phyloP scores from a whole-genome alignment of 202 grass and related monocot species.

The Dendrocalamus latiflorus region DNA sequence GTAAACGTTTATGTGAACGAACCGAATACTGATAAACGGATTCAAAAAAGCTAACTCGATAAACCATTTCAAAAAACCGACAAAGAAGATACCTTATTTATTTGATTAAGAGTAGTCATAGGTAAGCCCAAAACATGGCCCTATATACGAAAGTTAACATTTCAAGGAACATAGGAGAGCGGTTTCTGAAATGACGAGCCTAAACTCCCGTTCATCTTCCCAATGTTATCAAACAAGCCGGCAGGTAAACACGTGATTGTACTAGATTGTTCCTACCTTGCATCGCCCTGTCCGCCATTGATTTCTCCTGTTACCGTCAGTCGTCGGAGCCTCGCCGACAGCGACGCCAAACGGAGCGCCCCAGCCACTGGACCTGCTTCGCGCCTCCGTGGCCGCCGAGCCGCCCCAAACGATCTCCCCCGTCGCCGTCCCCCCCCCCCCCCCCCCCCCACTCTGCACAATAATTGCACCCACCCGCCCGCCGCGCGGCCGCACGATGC shows the following conservation, averaged over 20 bases:
- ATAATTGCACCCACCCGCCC: background rate
- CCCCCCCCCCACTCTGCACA: background rate
- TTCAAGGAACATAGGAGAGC: background rate
- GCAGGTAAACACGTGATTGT: background rate
- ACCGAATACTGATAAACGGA: no score
- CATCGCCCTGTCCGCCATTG: background rate
- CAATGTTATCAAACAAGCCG: background rate
- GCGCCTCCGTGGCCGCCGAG: constrained; percentile 21
- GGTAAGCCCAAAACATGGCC: no score
- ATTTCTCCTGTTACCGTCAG: background rate
- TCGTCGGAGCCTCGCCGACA: background rate
- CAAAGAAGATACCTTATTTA: no score
- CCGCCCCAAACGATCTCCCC: background rate
- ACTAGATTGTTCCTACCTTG: background rate
- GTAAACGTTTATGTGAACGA: no score
- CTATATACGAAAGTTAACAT: background rate
- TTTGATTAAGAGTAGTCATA: no score
- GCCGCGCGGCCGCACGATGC: constrained; percentile 6
- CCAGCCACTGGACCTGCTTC: background rate
- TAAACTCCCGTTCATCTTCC: background rate
- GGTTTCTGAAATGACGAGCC: background rate
- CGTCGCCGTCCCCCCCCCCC: constrained; percentile 6
- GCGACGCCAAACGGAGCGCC: constrained; percentile 4
- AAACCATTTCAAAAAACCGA: no score
- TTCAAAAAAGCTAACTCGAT: no score